These are phyloP conservation scores for Pseudognaphalium luteoalbum DNA, from an alignment of 129 eudicot species.

Conservation along the genomic window DNA sequence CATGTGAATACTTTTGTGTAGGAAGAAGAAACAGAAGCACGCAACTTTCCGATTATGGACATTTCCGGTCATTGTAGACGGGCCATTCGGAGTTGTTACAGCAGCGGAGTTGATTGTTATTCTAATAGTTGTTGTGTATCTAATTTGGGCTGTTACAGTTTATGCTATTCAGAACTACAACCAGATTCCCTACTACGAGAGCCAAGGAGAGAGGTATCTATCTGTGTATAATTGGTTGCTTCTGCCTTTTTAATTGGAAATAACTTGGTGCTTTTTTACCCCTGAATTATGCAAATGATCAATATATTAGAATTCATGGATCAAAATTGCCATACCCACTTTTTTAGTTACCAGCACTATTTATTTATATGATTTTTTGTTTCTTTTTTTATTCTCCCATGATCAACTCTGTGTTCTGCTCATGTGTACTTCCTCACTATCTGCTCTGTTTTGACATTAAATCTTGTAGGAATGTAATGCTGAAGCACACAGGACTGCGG, in stretches of 20 bases:
- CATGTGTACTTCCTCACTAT: background rate
- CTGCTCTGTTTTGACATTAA: slow-evolving; percentile 12
- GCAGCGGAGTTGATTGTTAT: slow-evolving; percentile 80
- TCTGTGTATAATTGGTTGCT: background rate
- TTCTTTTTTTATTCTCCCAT: background rate
- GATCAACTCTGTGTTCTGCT: background rate
- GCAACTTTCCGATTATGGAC: slow-evolving; percentile 72
- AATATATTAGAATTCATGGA: no score
- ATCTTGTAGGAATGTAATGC: slow-evolving; percentile 48
- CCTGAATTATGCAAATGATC: no score
- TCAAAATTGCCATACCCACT: background rate
- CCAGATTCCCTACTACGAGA: slow-evolving; percentile 31
- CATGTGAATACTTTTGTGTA: slow-evolving; percentile 29
- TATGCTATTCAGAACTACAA: slow-evolving; percentile 40
- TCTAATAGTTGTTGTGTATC: slow-evolving; percentile 47
- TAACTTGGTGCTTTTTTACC: no score
- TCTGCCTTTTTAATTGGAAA: background rate
- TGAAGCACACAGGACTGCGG: slow-evolving; percentile 67
- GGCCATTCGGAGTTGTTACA: slow-evolving; percentile 90
- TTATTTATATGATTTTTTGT: background rate
- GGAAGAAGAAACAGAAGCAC: slow-evolving; percentile 46
- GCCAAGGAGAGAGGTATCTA: slow-evolving; percentile 43
- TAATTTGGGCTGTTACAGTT: slow-evolving; percentile 57
- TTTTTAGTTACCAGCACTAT: no score
- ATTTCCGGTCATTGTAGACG: slow-evolving; percentile 74